phyloP scores from a whole-genome alignment of 768 basidiomycete genomes.

The Mycena filopes region DNA sequence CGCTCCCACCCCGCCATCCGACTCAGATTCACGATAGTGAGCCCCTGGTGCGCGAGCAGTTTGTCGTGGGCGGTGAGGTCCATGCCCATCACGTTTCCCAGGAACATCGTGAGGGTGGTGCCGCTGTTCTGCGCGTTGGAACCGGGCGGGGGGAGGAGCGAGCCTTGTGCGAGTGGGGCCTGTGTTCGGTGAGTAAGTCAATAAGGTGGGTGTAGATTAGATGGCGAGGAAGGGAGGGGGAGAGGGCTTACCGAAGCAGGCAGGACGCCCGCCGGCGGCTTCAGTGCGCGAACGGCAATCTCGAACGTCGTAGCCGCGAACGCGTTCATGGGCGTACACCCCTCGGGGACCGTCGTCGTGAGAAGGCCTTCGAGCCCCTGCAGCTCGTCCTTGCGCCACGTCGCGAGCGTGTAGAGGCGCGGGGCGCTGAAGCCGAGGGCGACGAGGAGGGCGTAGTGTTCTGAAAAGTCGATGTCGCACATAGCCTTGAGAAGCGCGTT shows the following conservation, averaged over 20 bases:
- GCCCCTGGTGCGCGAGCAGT: not conserved
- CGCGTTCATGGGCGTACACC: not conserved
- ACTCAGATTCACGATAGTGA: not conserved
- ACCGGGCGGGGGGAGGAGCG: not conserved
- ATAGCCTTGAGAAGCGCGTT: not conserved
- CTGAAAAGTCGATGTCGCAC: not conserved
- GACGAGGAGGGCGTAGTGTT: not conserved
- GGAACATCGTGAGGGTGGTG: constrained; percentile 1
- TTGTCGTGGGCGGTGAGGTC: constrained; percentile 8
- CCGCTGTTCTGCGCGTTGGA: not conserved
- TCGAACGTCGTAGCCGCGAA: not conserved
- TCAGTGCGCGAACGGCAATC: not conserved
- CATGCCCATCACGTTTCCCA: constrained; percentile 24
- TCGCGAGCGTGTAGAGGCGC: not conserved
- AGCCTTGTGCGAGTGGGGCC: not conserved
- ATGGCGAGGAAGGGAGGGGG: not conserved
- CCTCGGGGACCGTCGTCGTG: not conserved
- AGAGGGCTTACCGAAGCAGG: not conserved
- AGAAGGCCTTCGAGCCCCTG: not conserved
- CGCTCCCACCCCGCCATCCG: not conserved
- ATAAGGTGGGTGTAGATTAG: too few relatives aligned
- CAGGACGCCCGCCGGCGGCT: not conserved
- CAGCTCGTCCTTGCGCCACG: not conserved
- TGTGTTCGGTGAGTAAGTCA: not conserved
- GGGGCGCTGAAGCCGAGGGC: constrained; percentile 13